Base-by-base conservation (phyloP, 106 monocot genomes). In the Dioscorea zingiberensis region DNA sequence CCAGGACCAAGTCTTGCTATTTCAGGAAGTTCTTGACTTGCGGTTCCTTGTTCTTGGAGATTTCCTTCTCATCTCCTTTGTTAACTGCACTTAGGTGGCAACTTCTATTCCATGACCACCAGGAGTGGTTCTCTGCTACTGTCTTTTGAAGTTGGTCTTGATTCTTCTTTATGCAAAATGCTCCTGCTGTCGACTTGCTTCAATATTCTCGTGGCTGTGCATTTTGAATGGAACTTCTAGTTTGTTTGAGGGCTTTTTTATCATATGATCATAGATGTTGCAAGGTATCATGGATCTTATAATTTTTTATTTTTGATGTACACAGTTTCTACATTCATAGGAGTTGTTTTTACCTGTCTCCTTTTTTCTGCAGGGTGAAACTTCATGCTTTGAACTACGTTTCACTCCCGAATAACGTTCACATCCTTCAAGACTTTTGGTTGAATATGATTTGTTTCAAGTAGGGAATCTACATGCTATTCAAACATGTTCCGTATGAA, bases 41-140 rank as follows among this genome's bases (percentile, higher is more conserved):
- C 71, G 86, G 63, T 89, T 93, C 67, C 77, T 86, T 60, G 66
- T 73, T 69, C 69, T 48, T 48, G 73, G 79, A 54, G 77, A 79
- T 65, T 88, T 78, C 74, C 81, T 85, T 71, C 77, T 81, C 68
- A 70, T 80, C 74, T 84, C 86, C 21, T 93, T 87, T 84, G 82
- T 89, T 65, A 93, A 93, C 63, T 88, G 75, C 46, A 99, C 93
- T 66, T 89, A 82, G 80, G 55, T 61, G 45, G 54, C 57, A 44
- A 54, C 55, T 55, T 24, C 65, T 73, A 65, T 75, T 83, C 55
- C 61, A 80, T 86, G 86, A 84, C 60, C 68, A 48, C 53, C 73
- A 67, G 66, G 56, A 56, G 55, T 67, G 62, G 57, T 64, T 71
- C 75, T 60, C 77, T 93, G 84, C 75, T 59, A 59, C 30, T 64